Conservation (phyloP, 225 moss, liverwort and hornwort species). For the Asterella californica region DNA sequence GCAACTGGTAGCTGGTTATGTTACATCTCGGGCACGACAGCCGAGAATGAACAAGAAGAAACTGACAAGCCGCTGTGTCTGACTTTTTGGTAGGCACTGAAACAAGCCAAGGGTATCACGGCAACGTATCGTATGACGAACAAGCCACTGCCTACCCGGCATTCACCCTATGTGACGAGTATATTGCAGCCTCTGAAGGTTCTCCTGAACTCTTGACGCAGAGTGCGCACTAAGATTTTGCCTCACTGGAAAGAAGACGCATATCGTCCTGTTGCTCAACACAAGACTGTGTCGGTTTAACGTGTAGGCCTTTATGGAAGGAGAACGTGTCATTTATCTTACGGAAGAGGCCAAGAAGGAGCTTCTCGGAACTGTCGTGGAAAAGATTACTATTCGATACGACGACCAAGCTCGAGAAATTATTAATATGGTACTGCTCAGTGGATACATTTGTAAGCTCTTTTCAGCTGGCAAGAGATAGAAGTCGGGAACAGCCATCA, state of each 20-base stretch:
- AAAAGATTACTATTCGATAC: slow-evolving; percentile 69
- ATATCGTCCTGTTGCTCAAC: not conserved
- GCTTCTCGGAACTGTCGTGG: slow-evolving; percentile 58
- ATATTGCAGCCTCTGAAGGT: slow-evolving; percentile 88
- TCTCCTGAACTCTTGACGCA: not conserved
- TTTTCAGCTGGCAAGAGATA: too few species aligned
- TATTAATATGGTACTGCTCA: slow-evolving; percentile 53
- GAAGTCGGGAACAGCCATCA: not conserved
- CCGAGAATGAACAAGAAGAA: not conserved
- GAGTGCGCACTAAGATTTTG: too few species aligned
- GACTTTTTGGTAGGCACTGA: slow-evolving; percentile 54
- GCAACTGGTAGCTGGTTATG: not conserved
- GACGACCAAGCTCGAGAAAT: slow-evolving; percentile 81
- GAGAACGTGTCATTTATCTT: slow-evolving; percentile 54
- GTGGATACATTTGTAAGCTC: not conserved
- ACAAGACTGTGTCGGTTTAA: slow-evolving; percentile 1
- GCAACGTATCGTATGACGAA: slow-evolving; percentile 92
- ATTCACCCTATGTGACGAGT: slow-evolving; percentile 77
- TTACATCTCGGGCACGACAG: not conserved
- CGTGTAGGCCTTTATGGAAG: slow-evolving; percentile 67
- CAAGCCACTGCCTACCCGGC: slow-evolving; percentile 74
- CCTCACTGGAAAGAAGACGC: too few species aligned
- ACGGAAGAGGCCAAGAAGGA: slow-evolving; percentile 51
- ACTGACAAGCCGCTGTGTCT: not conserved
- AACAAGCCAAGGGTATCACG: slow-evolving; percentile 84